Base-by-base conservation (phyloP, 2,329 filamentous ascomycete genomes). In the Thielaviopsis euricoi region DNA sequence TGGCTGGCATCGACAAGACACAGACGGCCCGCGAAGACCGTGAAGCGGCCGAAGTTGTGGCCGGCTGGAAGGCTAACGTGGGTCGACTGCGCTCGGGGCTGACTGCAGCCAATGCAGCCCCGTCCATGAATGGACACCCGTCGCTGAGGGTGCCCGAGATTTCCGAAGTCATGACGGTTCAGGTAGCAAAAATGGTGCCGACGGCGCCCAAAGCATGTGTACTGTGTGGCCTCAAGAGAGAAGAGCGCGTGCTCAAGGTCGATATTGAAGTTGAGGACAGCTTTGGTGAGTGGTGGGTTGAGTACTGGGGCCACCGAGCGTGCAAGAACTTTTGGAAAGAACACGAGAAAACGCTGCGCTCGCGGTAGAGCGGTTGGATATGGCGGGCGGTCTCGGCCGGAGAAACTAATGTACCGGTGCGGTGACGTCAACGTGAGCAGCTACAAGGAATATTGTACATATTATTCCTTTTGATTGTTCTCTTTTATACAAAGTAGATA, bases 241-340 rank as follows among this genome's bases (percentile, higher is more conserved):
- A 95, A 48, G 91, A 97, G 71, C 78, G 91, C 54, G 76, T 96
- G 12, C 69, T 73, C 21, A 88, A 83, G 66, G 79, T 93, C 37
- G 89, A 95, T 65, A 73, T 83, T 56, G 77, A 83, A 25, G 81
- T 94, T 9, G 83, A 91, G 65, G 91, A 97, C 69, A 89, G 86
- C 68, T 96, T 96, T 74, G 89, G 89, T 13, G 91, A 97, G 72
- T 97, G 89, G 88, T 97, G 91, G 91, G 76, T 86, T 49, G 89
- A 96, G 52, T 85, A 91, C 68, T 90, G 89, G 85, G 88, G 85
- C 0, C 86, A 90, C 70, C 74, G 80, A 61, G 79, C 81, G 21
- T 97, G 91, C 70, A 81, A 81, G 67, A 85, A 86, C 62, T 95
- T 95, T 66, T 97, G 91, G 91, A 73, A 85, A 60, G 76, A 85